phyloP scores from a whole-genome alignment of 2,329 filamentous ascomycete genomes.

The Xylaria sp. region DNA sequence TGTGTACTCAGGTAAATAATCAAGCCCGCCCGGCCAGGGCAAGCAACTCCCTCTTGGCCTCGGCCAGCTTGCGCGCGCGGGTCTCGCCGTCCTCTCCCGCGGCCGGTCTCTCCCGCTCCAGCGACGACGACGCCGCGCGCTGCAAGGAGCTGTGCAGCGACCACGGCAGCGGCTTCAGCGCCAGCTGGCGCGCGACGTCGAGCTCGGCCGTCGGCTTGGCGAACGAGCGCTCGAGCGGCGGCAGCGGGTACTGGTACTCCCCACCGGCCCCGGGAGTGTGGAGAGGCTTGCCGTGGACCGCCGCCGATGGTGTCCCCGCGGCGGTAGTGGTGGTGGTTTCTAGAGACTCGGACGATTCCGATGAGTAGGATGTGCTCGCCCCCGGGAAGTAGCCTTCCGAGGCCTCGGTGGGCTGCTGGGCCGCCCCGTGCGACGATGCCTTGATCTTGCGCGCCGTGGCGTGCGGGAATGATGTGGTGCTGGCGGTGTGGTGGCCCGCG shows the following conservation, averaged over 20 bases:
- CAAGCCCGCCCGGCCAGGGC: constrained; percentile 33
- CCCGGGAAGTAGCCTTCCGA: constrained; percentile 28
- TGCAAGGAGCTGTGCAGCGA: constrained; percentile 35
- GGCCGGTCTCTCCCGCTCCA: too few relatives aligned
- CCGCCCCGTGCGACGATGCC: not conserved
- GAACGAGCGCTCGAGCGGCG: constrained; percentile 34
- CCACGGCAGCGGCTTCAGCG: constrained; percentile 33
- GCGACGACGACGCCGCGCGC: constrained; percentile 25
- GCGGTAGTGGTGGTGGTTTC: constrained; percentile 25
- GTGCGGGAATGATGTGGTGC: not conserved
- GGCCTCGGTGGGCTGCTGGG: constrained; percentile 22
- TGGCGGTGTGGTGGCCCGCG: constrained; percentile 6
- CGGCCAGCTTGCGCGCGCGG: constrained; percentile 46
- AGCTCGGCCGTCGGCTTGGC: constrained; percentile 30
- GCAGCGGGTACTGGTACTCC: constrained; percentile 34
- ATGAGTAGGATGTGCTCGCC: not conserved
- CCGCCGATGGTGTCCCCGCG: constrained; percentile 23
- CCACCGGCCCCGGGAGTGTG: too few relatives aligned
- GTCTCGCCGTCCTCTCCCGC: constrained; percentile 37
- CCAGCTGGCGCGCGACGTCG: constrained; percentile 36
- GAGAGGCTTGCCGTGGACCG: not conserved
- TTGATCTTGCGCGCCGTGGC: not conserved
- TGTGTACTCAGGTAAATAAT: too few relatives aligned
- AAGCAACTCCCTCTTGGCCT: constrained; percentile 51
- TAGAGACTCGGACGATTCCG: constrained; percentile 3